phyloP scores from a whole-genome alignment of 345 rosid species.

The Acer negundo region DNA sequence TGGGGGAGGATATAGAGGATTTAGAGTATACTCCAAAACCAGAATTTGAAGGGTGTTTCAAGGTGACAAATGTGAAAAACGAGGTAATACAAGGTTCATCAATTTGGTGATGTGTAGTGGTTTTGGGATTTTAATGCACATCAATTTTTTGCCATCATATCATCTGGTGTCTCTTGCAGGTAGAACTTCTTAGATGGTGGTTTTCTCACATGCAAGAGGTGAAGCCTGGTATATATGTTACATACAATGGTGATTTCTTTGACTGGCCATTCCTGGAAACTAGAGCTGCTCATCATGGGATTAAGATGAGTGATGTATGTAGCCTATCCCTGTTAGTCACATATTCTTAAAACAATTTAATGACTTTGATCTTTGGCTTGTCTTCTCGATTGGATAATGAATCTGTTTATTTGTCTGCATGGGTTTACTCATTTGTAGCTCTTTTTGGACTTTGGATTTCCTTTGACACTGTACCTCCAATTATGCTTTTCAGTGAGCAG shows the following conservation, averaged over 20 bases:
- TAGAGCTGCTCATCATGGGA: constrained; percentile 88
- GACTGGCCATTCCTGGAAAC: constrained; percentile 98
- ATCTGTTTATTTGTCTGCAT: neutral
- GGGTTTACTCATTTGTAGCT: neutral
- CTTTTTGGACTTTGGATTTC: neutral
- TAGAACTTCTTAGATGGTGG: constrained; percentile 79
- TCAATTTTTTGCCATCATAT: neutral
- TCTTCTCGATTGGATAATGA: neutral
- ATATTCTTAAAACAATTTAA: neutral
- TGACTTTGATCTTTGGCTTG: neutral
- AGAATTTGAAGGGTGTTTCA: constrained; percentile 89
- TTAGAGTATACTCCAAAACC: constrained; percentile 97
- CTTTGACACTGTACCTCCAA: neutral
- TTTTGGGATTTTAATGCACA: constrained; percentile 4
- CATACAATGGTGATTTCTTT: constrained; percentile 92
- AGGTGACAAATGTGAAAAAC: constrained; percentile 73
- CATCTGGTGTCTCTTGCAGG: constrained; percentile 48
- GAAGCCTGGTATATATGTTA: constrained; percentile 95
- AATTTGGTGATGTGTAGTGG: constrained; percentile 9
- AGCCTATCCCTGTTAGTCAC: constrained; percentile 8
- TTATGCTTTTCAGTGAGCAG: neutral
- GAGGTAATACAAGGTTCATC: constrained; percentile 55
- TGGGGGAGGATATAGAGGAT: constrained; percentile 91
- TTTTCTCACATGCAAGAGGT: constrained; percentile 92
- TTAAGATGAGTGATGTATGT: constrained; percentile 83